These are phyloP conservation scores for Berberis thunbergii DNA, from an alignment of 164 flowering plant genomes.

Conservation along the genomic window DNA sequence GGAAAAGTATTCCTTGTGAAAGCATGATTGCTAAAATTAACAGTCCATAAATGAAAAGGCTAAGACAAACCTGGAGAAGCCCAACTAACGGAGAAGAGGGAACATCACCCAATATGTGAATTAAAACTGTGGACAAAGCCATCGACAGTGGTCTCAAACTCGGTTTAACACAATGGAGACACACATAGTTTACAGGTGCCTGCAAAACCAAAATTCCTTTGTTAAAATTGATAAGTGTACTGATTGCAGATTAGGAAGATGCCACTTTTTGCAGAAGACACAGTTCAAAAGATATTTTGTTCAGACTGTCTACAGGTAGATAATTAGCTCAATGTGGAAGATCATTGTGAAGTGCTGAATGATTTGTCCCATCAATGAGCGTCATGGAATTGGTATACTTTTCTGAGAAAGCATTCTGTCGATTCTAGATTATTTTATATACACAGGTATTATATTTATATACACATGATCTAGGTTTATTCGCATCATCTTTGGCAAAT, in stretches of 20 bases:
- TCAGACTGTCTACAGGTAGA: background rate
- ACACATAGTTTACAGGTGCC: conserved; percentile 77
- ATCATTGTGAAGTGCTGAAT: too few relatives aligned
- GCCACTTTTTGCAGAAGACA: background rate
- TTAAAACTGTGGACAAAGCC: conserved; percentile 76
- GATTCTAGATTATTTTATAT: too few relatives aligned
- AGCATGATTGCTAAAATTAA: background rate
- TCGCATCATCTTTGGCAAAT: too few relatives aligned
- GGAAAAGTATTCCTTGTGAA: background rate
- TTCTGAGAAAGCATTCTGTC: too few relatives aligned
- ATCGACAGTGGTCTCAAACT: conserved; percentile 71
- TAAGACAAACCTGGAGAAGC: conserved; percentile 52
- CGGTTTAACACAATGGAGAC: conserved; percentile 74
- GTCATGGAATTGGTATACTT: too few relatives aligned
- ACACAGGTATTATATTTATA: too few relatives aligned
- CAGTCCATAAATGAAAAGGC: background rate
- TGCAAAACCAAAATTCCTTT: conserved; percentile 23
- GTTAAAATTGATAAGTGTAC: background rate
- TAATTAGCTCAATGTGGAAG: too few relatives aligned
- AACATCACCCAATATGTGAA: conserved; percentile 85
- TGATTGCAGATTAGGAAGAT: background rate
- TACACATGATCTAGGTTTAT: too few relatives aligned
- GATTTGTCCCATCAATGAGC: too few relatives aligned
- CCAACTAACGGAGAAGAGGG: conserved; percentile 91
- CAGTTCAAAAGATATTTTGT: background rate